Conservation (phyloP, 2,329 filamentous ascomycete species). For the Arthrinium puccinioides region DNA sequence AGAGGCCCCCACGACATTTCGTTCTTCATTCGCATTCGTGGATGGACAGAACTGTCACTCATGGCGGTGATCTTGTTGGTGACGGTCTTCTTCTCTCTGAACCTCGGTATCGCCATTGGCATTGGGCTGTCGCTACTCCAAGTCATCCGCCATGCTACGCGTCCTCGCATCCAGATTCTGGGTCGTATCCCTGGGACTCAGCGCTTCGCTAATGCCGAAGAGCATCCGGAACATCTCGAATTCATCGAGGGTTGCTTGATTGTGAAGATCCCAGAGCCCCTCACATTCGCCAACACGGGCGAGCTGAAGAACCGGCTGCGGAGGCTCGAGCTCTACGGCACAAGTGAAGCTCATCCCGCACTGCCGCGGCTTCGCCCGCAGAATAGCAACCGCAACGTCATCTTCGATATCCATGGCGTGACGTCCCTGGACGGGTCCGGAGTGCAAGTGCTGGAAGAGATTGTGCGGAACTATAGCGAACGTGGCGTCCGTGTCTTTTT, state of each 20-base stretch:
- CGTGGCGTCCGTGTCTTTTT: constrained; percentile 74
- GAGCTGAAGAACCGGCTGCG: constrained; percentile 78
- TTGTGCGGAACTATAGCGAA: constrained; percentile 73
- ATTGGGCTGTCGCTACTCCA: constrained; percentile 85
- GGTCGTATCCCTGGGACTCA: constrained; percentile 80
- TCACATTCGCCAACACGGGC: constrained; percentile 96
- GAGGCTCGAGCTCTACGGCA: constrained; percentile 86
- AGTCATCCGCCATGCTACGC: constrained; percentile 83
- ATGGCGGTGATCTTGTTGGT: constrained; percentile 88
- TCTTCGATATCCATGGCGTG: constrained; percentile 98
- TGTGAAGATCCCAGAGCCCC: constrained; percentile 92
- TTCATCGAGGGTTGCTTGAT: constrained; percentile 90
- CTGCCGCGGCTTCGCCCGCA: constrained; percentile 69
- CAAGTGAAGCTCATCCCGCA: constrained; percentile 74
- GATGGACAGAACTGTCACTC: constrained; percentile 77
- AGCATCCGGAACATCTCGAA: constrained; percentile 67
- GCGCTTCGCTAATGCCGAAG: constrained; percentile 78
- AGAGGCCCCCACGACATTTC: constrained; percentile 88
- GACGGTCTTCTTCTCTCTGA: constrained; percentile 86
- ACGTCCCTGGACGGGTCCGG: constrained; percentile 90
- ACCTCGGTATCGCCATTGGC: constrained; percentile 87
- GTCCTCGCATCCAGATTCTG: constrained; percentile 91
- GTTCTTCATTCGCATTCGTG: constrained; percentile 81
- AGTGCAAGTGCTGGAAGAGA: constrained; percentile 84
- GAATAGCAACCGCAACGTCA: constrained; percentile 84